phyloP scores from a whole-genome alignment of 139 green algal genomes.

The Volvox reticuliferus region DNA sequence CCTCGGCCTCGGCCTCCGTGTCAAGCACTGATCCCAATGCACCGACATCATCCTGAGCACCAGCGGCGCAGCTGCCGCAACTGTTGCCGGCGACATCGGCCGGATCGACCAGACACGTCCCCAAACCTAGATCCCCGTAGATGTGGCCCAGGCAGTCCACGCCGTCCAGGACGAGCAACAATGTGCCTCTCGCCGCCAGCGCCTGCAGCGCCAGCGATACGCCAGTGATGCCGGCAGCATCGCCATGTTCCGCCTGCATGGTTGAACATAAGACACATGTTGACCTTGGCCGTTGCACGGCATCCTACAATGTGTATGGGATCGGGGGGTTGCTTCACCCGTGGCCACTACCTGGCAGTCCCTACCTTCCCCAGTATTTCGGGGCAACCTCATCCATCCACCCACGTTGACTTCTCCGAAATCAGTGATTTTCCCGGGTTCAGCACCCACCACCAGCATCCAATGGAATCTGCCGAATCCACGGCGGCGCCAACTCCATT shows the following conservation, averaged over 20 bases:
- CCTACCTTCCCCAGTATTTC: too few relatives aligned
- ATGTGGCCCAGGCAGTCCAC: constrained; percentile 35
- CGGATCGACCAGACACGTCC: too few relatives aligned
- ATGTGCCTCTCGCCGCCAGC: not conserved
- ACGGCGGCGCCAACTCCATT: too few relatives aligned
- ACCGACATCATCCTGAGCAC: not conserved
- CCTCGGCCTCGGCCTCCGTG: not conserved
- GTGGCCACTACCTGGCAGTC: too few relatives aligned
- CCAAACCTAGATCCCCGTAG: not conserved
- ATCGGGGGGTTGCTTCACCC: too few relatives aligned
- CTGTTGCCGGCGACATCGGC: not conserved
- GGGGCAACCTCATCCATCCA: too few relatives aligned
- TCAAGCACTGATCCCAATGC: not conserved
- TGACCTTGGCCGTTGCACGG: too few relatives aligned
- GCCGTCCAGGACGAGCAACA: constrained; percentile 39
- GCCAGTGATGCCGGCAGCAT: not conserved
- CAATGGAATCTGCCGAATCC: too few relatives aligned
- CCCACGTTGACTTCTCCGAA: too few relatives aligned
- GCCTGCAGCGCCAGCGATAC: constrained; percentile 29
- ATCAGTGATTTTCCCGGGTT: too few relatives aligned
- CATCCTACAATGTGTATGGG: too few relatives aligned
- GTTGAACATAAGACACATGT: not conserved
- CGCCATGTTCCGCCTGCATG: constrained; percentile 8
- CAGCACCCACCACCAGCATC: too few relatives aligned
- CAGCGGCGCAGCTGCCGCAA: not conserved